These are phyloP conservation scores for Acmispon strigosus DNA, from an alignment of 306 rosid genomes.

Conservation along the genomic window DNA sequence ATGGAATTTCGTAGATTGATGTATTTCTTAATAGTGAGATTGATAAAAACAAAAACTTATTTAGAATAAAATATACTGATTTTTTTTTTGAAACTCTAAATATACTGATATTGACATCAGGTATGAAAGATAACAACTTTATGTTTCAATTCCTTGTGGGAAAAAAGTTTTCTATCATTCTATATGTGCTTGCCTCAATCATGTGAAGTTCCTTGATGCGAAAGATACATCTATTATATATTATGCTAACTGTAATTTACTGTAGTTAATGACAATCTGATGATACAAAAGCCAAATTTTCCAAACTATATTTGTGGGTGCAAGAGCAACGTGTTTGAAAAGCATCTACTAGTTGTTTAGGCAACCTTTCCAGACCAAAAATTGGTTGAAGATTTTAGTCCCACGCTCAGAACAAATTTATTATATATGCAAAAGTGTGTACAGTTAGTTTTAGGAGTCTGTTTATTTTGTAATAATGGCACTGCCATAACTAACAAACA, in stretches of 20 bases:
- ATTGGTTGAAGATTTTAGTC: background rate
- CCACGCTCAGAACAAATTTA: constrained; percentile 6
- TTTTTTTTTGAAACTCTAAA: no score
- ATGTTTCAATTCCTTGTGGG: background rate
- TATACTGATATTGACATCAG: no score
- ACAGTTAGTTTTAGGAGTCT: background rate
- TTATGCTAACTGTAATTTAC: constrained; percentile 31
- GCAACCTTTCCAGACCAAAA: constrained; percentile 17
- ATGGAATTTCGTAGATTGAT: no score
- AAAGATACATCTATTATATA: background rate
- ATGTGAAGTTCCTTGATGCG: constrained; percentile 17
- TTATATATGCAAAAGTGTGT: constrained; percentile 11
- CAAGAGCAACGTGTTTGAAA: constrained; percentile 24
- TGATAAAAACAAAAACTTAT: no score
- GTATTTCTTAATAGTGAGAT: no score
- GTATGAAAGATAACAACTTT: constrained; percentile 10
- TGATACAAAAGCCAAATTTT: constrained; percentile 14
- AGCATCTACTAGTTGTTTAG: constrained; percentile 10
- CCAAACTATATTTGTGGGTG: constrained; percentile 23
- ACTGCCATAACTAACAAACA: background rate
- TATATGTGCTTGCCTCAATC: constrained; percentile 13
- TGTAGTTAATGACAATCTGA: constrained; percentile 23
- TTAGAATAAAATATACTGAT: no score
- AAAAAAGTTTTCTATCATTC: background rate
- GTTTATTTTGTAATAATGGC: background rate